Evolutionary conservation across 345 rosid species (phyloP).

Genomic region (Eutrema yunnanense): DNA sequence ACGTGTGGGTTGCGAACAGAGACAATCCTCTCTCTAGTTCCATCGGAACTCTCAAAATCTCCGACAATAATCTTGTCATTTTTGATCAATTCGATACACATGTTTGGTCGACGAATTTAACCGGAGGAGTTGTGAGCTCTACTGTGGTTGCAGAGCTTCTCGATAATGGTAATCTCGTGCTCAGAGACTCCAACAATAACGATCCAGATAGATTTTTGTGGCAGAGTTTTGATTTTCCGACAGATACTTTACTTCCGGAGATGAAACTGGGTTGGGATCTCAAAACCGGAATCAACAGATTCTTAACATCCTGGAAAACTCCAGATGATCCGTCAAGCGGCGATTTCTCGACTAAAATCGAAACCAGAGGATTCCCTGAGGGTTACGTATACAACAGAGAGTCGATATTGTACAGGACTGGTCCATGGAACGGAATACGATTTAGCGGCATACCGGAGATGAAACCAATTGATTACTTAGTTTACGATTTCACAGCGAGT

Average conservation of each 20-base stretch:
- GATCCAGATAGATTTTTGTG: conserved; percentile 28
- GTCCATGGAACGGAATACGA: conserved; percentile 55
- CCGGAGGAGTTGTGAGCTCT: not conserved
- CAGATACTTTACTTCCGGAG: not conserved
- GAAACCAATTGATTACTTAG: conserved; percentile 35
- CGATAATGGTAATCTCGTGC: conserved; percentile 54
- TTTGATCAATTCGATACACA: conserved; percentile 8
- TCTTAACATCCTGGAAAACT: conserved; percentile 48
- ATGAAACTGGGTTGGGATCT: conserved; percentile 42
- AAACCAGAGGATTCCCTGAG: conserved; percentile 52
- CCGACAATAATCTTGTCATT: conserved; percentile 31
- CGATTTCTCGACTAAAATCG: conserved; percentile 32
- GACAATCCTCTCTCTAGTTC: conserved; percentile 48
- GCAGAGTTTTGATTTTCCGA: conserved; percentile 9
- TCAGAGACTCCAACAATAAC: conserved; percentile 29
- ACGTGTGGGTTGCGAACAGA: conserved; percentile 74
- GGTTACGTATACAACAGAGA: conserved; percentile 26
- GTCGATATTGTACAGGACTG: conserved; percentile 29
- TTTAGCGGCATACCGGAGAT: conserved; percentile 61
- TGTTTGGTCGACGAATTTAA: conserved; percentile 48
- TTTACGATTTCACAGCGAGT: conserved; percentile 25
- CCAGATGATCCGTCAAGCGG: conserved; percentile 50
- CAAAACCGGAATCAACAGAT: conserved; percentile 29
- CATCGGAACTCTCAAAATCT: conserved; percentile 35
- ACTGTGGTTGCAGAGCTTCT: conserved; percentile 43